These are phyloP conservation scores for Penicillium manginii DNA, from an alignment of 495 filamentous ascomycete species.

Conservation along the genomic window DNA sequence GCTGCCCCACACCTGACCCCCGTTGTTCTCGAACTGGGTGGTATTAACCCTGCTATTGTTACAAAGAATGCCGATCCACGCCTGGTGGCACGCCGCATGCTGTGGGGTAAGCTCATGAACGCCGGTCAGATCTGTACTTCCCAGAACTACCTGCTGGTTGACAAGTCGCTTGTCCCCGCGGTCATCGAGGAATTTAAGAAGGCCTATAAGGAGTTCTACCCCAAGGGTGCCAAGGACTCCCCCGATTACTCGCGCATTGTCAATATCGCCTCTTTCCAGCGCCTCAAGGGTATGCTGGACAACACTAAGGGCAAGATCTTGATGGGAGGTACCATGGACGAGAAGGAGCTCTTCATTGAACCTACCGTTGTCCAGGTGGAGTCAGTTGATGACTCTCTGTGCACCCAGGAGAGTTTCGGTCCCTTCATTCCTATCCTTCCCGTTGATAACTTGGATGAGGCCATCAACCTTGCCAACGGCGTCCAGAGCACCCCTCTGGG, in stretches of 20 bases:
- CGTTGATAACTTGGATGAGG: conserved; percentile 76
- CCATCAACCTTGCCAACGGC: conserved; percentile 73
- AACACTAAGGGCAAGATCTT: conserved; percentile 80
- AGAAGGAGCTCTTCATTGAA: conserved; percentile 78
- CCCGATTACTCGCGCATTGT: conserved; percentile 79
- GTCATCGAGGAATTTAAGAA: conserved; percentile 78
- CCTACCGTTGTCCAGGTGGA: conserved; percentile 82
- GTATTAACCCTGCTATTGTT: conserved; percentile 87
- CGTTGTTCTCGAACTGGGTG: conserved; percentile 86
- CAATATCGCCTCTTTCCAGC: conserved; percentile 73
- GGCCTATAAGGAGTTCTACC: conserved; percentile 78
- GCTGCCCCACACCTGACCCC: conserved; percentile 92
- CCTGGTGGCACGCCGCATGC: conserved; percentile 79
- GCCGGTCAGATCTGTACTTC: conserved; percentile 87
- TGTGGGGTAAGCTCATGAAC: conserved; percentile 87
- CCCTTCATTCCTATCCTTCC: conserved; percentile 82
- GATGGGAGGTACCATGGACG: conserved; percentile 81
- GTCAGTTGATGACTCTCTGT: conserved; percentile 73
- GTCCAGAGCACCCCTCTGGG: conserved; percentile 81
- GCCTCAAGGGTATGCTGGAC: conserved; percentile 89
- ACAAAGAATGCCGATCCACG: conserved; percentile 77
- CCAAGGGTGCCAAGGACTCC: conserved; percentile 74
- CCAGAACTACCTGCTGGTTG: conserved; percentile 87
- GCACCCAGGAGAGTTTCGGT: conserved; percentile 85
- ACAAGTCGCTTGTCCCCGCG: conserved; percentile 67